phyloP scores from a whole-genome alignment of 805 yeast species.

The Candida sakaeoensis region DNA sequence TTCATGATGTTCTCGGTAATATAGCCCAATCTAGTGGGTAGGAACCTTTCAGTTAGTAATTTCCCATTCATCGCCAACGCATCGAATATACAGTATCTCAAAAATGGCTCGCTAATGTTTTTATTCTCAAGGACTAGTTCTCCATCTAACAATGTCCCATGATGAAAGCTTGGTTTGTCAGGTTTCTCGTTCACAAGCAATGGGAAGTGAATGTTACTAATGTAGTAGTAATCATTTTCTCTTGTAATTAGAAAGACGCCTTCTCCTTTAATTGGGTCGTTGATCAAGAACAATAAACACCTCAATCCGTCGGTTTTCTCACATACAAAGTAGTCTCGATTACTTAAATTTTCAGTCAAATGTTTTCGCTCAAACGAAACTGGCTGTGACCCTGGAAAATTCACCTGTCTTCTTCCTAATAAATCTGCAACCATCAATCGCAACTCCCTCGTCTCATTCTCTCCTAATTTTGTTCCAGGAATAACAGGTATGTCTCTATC shows the following conservation, averaged over 20 bases:
- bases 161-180: conserved; percentile 60
- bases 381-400: conserved; percentile 94
- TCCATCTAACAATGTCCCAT: conserved; percentile 90
- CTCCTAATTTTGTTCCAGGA: conserved; percentile 80
- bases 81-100: conserved; percentile 85
- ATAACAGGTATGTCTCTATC: conserved; percentile 70
- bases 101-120: conserved; percentile 47
- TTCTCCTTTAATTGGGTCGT: conserved; percentile 73
- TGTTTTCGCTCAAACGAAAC: conserved; percentile 81
- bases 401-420: conserved; percentile 49
- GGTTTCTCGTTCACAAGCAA: conserved; percentile 36
- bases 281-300: conserved; percentile 66
- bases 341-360: conserved; percentile 54
- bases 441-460: conserved; percentile 63
- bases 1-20: conserved; percentile 74
- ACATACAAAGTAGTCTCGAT: conserved; percentile 87
- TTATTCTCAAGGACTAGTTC: conserved; percentile 78
- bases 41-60: conserved; percentile 61
- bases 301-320: conserved; percentile 94
- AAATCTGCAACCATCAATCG: conserved; percentile 64
- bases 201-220: conserved; percentile 86
- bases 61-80: conserved; percentile 81
- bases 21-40: conserved; percentile 83
- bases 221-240: conserved; percentile 78
- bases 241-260: conserved; percentile 87